Base-by-base conservation (phyloP, 306 rosid species). In the Acmispon strigosus region DNA sequence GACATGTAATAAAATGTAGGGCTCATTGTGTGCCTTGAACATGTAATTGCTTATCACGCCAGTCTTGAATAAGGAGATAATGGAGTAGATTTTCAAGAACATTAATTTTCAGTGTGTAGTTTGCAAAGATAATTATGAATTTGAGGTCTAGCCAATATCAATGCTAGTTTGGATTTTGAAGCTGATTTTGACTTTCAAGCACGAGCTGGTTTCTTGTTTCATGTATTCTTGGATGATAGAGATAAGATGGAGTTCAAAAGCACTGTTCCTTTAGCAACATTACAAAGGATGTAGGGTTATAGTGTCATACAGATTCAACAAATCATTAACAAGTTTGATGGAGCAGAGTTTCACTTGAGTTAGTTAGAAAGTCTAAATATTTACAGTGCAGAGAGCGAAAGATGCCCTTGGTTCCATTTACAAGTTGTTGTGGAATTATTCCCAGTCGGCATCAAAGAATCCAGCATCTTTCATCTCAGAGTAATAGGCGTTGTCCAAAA, bases 401-500 rank as follows among this genome's bases (percentile, higher is more conserved):
- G 36, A 53, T 59, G 15, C 9, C 15, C 13, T 54, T 8, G 54
- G 47, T 51, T 48, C 59, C 77, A 67, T 62, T 51, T 53, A 81
- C 44, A 76, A 60, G 61, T 64, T 73, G 63, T 52, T 22, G 51
- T 20, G 20, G 20, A 62, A 63, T 73, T 83, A 88, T 74, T 86
- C 97, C 92, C 88, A 91, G 41, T 91, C 92, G n/a, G 82, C 81
- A 53, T 91, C 97, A 67, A 91, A 88, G 89, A 91, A 91, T 60
- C 97, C 97, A 12, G 97, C 96, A 78, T 91, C 97, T 78, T 77
- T 91, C 97, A 91, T 91, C 75, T 88, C 96, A 0, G 89, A 83
- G 79, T 86, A 91, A 70, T 91, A 91, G 3, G 92, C 96, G 19
- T 72, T 86, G 7, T 91, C 91, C 84, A 88, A 81, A 73, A 86